Evolutionary conservation across 2,329 filamentous ascomycete genomes (phyloP).

Genomic region (Stachybotrys echinatus): DNA sequence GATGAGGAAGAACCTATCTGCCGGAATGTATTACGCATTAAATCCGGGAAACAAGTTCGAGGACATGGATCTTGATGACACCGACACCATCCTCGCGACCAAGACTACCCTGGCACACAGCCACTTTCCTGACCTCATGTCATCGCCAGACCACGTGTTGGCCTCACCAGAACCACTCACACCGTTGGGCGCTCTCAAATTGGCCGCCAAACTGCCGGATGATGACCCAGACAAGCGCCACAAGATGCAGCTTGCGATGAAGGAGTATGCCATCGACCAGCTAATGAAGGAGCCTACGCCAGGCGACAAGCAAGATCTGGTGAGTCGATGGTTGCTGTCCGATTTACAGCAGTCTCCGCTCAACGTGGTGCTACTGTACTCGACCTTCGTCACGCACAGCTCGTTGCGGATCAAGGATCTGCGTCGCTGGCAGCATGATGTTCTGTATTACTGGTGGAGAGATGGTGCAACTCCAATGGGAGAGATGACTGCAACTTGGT

Average conservation of each 20-base stretch:
- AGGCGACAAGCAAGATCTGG: conserved; percentile 37
- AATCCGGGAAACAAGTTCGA: conserved; percentile 30
- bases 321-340: conserved; percentile 48
- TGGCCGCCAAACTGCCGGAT: conserved; percentile 29
- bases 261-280: conserved; percentile 42
- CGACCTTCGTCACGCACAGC: conserved; percentile 19
- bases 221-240: conserved; percentile 25
- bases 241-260: conserved; percentile 35
- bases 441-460: conserved; percentile 31
- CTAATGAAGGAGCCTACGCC: conserved; percentile 30
- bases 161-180: conserved; percentile 30
- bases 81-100: conserved; percentile 13
- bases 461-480: conserved; percentile 15
- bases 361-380: conserved; percentile 37
- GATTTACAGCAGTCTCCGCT: conserved; percentile 41
- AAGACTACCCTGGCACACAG: conserved; percentile 28
- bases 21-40: conserved; percentile 32
- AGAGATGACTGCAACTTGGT: conserved; percentile 8
- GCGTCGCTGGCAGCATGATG: conserved; percentile 30
- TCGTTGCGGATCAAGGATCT: conserved; percentile 25
- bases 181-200: conserved; percentile 32
- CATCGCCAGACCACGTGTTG: conserved; percentile 41
- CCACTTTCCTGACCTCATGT: conserved; percentile 40
- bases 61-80: conserved; percentile 35
- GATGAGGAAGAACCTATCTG: conserved; percentile 36